phyloP scores from a whole-genome alignment of 2,329 filamentous ascomycete species.

The Xylaria sp. region DNA sequence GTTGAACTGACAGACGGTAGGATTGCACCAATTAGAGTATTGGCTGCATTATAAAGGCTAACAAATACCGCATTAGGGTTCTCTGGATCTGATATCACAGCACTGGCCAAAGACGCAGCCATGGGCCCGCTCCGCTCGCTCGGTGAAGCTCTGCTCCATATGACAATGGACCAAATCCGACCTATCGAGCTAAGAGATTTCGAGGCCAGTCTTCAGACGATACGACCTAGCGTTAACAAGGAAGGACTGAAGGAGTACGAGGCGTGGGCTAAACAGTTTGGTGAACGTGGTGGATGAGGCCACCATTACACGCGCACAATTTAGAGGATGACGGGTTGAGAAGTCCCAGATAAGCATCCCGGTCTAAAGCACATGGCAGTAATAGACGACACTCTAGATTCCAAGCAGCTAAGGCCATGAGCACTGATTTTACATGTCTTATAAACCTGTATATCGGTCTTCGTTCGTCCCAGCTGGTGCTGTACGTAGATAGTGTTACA shows the following conservation, averaged over 20 bases:
- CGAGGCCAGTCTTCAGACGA: slow-evolving; percentile 81
- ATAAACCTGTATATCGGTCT: slow-evolving; percentile 23
- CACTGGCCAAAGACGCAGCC: slow-evolving; percentile 94
- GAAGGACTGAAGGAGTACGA: slow-evolving; percentile 89
- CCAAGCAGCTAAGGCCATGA: slow-evolving; percentile 3
- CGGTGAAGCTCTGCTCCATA: slow-evolving; percentile 88
- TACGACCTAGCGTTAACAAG: slow-evolving; percentile 89
- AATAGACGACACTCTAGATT: background rate
- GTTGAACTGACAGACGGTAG: slow-evolving; percentile 87
- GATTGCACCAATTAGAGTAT: background rate
- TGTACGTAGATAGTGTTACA: slow-evolving; percentile 39
- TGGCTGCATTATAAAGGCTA: slow-evolving; percentile 11
- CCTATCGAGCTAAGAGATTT: slow-evolving; percentile 88
- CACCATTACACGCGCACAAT: background rate
- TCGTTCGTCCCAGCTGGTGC: slow-evolving; percentile 15
- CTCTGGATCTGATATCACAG: slow-evolving; percentile 96
- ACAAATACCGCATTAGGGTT: slow-evolving; percentile 71
- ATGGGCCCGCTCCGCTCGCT: slow-evolving; percentile 94
- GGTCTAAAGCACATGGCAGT: background rate
- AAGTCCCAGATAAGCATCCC: background rate
- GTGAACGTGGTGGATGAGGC: slow-evolving; percentile 82
- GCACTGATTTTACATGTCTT: slow-evolving; percentile 8
- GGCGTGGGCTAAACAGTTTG: slow-evolving; percentile 93
- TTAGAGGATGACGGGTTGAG: background rate
- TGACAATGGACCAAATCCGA: slow-evolving; percentile 93